Conservation (phyloP, 352 stramenopile species). For the Elongisporangium undulatum region DNA sequence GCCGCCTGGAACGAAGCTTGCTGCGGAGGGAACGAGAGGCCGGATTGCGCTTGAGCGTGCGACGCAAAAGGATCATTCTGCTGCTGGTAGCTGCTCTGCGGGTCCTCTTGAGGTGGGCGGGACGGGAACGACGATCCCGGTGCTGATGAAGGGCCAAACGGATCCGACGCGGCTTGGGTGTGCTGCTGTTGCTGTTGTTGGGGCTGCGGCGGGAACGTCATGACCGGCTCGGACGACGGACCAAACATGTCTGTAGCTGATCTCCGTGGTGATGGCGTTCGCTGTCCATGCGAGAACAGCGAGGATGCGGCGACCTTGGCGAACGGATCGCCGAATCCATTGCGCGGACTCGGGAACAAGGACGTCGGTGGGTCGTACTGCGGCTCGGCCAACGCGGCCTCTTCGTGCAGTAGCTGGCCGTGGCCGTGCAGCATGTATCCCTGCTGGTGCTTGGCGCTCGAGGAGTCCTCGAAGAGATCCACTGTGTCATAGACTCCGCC, state of each 20-base stretch:
- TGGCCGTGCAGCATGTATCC: neutral
- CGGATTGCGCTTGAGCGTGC: neutral
- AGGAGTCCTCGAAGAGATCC: slow-evolving; percentile 30
- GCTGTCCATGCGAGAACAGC: neutral
- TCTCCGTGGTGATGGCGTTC: neutral
- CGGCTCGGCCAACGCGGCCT: neutral
- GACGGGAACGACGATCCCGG: neutral
- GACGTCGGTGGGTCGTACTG: slow-evolving; percentile 13
- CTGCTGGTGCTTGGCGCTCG: slow-evolving; percentile 2
- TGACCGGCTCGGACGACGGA: neutral
- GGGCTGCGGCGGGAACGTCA: neutral
- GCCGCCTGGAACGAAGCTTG: slow-evolving; percentile 1
- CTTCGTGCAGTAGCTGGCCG: neutral
- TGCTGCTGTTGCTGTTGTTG: neutral
- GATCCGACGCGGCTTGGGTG: slow-evolving; percentile 1
- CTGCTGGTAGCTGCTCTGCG: slow-evolving; percentile 1
- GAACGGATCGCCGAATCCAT: slow-evolving; percentile 2
- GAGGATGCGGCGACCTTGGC: neutral
- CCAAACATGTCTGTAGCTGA: neutral
- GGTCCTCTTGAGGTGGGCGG: slow-evolving; percentile 1
- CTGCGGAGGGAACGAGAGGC: neutral
- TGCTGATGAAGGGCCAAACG: slow-evolving; percentile 5
- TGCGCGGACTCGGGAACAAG: slow-evolving; percentile 5
- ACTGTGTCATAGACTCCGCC: slow-evolving; percentile 38
- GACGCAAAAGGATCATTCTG: slow-evolving; percentile 18